A percentile compares a stretch with the other conserved stretches of the same genome.
These are phyloP conservation scores for Sordaria brevicollis DNA, from an alignment of 495 filamentous ascomycete species.

Conservation along the genomic window DNA sequence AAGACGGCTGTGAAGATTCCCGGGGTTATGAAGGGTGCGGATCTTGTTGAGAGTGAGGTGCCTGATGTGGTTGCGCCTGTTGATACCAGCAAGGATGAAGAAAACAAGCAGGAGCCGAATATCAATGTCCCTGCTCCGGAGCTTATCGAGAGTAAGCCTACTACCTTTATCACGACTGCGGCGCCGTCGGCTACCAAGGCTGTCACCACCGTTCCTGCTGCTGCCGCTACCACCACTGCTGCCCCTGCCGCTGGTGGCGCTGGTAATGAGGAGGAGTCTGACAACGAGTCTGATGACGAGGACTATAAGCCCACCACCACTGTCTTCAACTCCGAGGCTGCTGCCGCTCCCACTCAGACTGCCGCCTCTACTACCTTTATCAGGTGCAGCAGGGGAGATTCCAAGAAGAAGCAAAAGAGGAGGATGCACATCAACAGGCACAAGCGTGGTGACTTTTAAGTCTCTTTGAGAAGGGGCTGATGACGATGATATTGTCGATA, in stretches of 20 bases:
- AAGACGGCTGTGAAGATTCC: not conserved
- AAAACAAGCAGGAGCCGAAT: not conserved
- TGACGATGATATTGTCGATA: not conserved
- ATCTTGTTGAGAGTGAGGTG: not conserved
- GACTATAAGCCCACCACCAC: too few species aligned
- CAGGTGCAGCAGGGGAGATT: not conserved
- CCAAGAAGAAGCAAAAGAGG: not conserved
- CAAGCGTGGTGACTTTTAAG: not conserved
- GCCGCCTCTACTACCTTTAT: not conserved
- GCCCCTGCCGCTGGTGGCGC: not conserved
- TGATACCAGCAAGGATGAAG: not conserved
- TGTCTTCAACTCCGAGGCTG: too few species aligned
- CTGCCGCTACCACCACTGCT: not conserved
- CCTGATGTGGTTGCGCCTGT: not conserved
- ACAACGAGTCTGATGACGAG: slow-evolving; percentile 2
- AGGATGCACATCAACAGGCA: not conserved
- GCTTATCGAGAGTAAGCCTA: not conserved
- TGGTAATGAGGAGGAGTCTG: slow-evolving; percentile 7
- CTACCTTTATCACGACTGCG: not conserved
- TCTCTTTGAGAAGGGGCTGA: not conserved
- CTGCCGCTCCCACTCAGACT: not conserved
- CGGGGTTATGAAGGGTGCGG: slow-evolving; percentile 2
- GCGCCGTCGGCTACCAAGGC: not conserved
- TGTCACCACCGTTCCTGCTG: not conserved
- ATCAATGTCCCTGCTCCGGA: not conserved